These are phyloP conservation scores for Phialophora tarda DNA, from an alignment of 2,329 filamentous ascomycete genomes.

Conservation along the genomic window DNA sequence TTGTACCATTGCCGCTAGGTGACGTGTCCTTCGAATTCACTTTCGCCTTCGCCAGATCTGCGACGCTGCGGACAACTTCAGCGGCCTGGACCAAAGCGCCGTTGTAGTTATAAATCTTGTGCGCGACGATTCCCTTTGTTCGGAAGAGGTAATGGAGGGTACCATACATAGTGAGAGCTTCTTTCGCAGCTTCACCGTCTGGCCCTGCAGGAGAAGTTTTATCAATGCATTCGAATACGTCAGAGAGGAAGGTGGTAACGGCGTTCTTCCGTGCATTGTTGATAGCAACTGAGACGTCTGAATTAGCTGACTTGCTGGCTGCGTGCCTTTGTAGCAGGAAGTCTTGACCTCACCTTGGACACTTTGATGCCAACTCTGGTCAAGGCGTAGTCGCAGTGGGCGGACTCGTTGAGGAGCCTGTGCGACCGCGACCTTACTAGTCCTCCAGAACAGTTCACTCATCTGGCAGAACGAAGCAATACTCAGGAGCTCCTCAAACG, in stretches of 20 bases:
- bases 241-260: background rate
- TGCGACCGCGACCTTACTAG: background rate
- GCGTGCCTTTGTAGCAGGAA: background rate
- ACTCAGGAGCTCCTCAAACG: background rate
- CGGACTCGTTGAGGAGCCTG: background rate
- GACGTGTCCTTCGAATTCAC: background rate
- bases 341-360: background rate
- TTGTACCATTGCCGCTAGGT: background rate
- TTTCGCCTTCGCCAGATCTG: background rate
- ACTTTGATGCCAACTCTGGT: accelerated
- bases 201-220: background rate
- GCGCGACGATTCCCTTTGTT: background rate
- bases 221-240: background rate
- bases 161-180: background rate
- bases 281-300: background rate
- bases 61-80: background rate
- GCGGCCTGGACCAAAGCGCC: background rate
- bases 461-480: background rate
- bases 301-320: background rate
- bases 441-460: background rate
- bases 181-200: background rate
- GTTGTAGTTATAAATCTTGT: background rate
- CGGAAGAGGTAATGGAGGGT: background rate
- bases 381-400: background rate
- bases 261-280: background rate